Base-by-base conservation (phyloP, 768 basidiomycete species). In the Macrocybe gigantea region DNA sequence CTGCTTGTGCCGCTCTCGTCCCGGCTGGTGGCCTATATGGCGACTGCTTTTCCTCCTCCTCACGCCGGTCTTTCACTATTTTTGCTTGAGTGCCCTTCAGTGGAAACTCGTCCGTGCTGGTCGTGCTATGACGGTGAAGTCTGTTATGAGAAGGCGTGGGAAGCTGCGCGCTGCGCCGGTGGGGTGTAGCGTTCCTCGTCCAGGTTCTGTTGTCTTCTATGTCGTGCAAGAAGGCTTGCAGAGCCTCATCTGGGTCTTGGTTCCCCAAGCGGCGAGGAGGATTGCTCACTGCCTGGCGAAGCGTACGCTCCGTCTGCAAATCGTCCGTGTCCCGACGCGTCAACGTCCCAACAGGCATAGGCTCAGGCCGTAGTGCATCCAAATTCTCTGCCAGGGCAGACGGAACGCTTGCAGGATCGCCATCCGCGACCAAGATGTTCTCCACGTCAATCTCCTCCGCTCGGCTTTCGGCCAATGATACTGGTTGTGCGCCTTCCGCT, bases 21-120 rank as follows among this genome's bases (percentile, higher is more conserved):
- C 68, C 70, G 12, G 38, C 44, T 4, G 64, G 69, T 12, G 72
- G 70, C 12, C 53, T 59, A 57, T 70, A 74, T 0, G 67, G 67
- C 7, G 60, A 61, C 10, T 45, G 48, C 39, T 66, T 72, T 53
- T 66, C 65, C 46, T 61, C 49, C 39, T 64, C 56, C 48, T 62
- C 54, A 30, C 58, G 42, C 29, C 45, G 53, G 49, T 64, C 64
- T 55, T 70, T 71, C 13, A 61, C 58, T 8, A 57, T 61, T 52
- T 65, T 66, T 6, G 74, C 72, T 14, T 62, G 61, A 1, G 73
- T 73, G 6, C 71, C 71, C 9, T 34, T 36, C 15, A 67, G 37
- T 1, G 72, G 71, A 48, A 70, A 69, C 3, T 62, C 58, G 5
- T 63, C 63, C 5, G 35, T 41, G 45, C 65, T 69, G 2, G 40